These are phyloP conservation scores for Dalbergia cultrata DNA, from an alignment of 306 rosid species.

Conservation along the genomic window DNA sequence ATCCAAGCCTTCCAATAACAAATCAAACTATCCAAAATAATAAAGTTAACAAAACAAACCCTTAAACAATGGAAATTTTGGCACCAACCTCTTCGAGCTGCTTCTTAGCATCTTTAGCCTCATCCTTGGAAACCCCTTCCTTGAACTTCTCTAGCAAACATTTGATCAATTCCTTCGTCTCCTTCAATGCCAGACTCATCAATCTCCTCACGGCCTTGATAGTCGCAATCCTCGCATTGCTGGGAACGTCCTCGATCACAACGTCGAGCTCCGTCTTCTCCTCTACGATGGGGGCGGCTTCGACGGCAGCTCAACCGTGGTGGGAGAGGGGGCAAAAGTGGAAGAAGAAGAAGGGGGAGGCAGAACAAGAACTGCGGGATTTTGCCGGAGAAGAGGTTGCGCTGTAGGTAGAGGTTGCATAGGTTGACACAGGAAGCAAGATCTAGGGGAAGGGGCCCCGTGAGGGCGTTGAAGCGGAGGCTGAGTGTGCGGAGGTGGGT, in stretches of 20 bases:
- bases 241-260: no score
- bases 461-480: slow-evolving; percentile 67
- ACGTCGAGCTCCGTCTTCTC: slow-evolving; percentile 97
- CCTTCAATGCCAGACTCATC: slow-evolving; percentile 90
- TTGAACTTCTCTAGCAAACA: no score
- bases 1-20: no score
- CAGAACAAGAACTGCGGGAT: slow-evolving; percentile 54
- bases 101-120: no score
- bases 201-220: slow-evolving; percentile 83
- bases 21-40: no score
- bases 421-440: slow-evolving; percentile 63
- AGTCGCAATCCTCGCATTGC: no score
- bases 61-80: no score
- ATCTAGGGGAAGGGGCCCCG: slow-evolving; percentile 63
- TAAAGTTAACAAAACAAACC: no score
- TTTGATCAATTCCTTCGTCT: slow-evolving; percentile 86
- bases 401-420: slow-evolving; percentile 69
- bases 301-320: slow-evolving; percentile 56
- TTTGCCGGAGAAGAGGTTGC: slow-evolving; percentile 54
- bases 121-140: neutral
- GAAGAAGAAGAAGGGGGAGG: neutral
- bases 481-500: slow-evolving; percentile 69
- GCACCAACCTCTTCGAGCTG: no score
- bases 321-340: slow-evolving; percentile 39
- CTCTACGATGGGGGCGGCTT: slow-evolving; percentile 43